Base-by-base conservation (phyloP, 208 protist genomes). In the Porcisia hertigi region DNA sequence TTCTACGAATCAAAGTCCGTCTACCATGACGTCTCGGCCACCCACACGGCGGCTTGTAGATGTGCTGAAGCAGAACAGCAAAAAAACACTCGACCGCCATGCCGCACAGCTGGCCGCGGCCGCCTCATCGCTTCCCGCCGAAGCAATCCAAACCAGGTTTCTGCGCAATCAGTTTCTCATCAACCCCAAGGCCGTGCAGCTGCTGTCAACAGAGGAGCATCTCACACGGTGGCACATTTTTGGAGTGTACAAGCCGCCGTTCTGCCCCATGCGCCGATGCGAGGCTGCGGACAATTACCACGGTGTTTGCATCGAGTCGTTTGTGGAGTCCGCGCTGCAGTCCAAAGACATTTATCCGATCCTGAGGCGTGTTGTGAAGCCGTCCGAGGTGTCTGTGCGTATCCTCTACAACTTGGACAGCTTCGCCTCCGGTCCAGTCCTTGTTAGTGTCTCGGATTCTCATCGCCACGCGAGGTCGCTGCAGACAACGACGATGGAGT, bases 171-270 rank as follows among this genome's bases (percentile, higher is more conserved):
- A 87, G 70, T 89, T 85, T 73, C 86, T 97, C 55, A 91, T 97
- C 54, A 89, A 72, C 75, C 93, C 93, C 30, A 94, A 95, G 49
- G 81, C 90, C 4, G 81, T 97, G 2, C 81, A 78, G 18, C 80
- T 93, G 2, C 60, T 92, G 25, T 54, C 49, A 12, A 78, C 79
- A 36, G 80, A 86, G 14, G 62, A 79, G 4, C 71, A 80, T 3
- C 80, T 97, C 5, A 55, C 64, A 11, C 85, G 86, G 11, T 95
- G 83, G 73, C 74, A 81, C 66, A 55, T 81, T 2, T 97, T 95
- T 69, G 91, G 88, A 1, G 77, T 97, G 9, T 97, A 96, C 83
- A 97, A 97, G 80, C 93, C 93, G 0, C 86, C 93, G 0, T 97
- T 97, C 74, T 97, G 93, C 75, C 93, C 93, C 11, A 97, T 97